Evolutionary conservation across 106 monocot genomes (phyloP), one percentile per base, ranked within the genome.

Genomic region (Vanilla planifolia): DNA sequence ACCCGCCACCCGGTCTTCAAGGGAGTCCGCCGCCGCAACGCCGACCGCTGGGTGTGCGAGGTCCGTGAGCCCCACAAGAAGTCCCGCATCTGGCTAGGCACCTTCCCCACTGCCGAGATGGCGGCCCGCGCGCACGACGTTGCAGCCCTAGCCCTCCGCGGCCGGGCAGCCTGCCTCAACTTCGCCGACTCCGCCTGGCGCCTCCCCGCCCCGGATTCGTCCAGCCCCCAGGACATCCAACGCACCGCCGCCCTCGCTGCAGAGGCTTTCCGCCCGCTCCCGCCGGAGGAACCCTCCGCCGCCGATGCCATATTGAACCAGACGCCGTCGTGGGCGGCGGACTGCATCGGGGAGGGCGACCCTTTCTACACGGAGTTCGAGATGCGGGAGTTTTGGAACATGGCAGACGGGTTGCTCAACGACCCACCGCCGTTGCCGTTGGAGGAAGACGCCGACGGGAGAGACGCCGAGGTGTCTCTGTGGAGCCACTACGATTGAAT

Each of bases 81-180:
- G 72, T 88, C 88, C n/a, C 51, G 93, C 16, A 93, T 93, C 23
- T 93, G 93, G 93, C 79, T 93, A 33, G 93, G 93, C 37, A 93
- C 93, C 0, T 93, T 93, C 71, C 85, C 84, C 14, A 93, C 93
- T 5, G 78, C 88, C 52, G 93, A 88, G 56, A 93, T 93, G 93
- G 93, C 88, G 9, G 93, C 88, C 5, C 73, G 93, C 2, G 93
- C 93, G 6, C 93, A 93, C 66, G 93, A 93, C 59, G 93, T 93
- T 17, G 93, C 93, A 1, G 93, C 93, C 26, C 63, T 93, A 10
- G 82, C 93, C n/a, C 73, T 93, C 14, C 81, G 93, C 33, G 93
- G 93, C 41, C 67, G 69, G 20, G 59, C 81, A 15, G 93, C 93
- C 22, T 85, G 85, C 73, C 81, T 93, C 48, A 93, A 93, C 77